Base-by-base conservation (phyloP, 371 early-diverging fungal species). In the Lichtheimia ornata region DNA sequence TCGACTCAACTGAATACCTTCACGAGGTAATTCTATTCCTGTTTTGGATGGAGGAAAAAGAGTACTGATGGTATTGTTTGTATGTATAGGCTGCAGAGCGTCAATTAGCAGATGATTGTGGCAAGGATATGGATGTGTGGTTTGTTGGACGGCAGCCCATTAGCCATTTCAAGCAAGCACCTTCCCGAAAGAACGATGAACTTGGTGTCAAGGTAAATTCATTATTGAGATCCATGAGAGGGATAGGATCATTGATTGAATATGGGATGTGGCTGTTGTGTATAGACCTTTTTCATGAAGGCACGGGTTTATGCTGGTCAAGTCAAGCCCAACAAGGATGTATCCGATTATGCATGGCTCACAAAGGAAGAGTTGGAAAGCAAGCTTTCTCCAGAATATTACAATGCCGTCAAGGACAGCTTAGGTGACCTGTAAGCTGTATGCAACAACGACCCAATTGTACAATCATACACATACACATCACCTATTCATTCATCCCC, bases 291-390 rank as follows among this genome's bases (percentile, higher is more conserved):
- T 74, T 94, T 89, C 70, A 88, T 96, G 88, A 93, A 94, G 73
- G 94, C 90, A 4, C 91, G 93, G 61, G 85, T 94, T 55, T 85
- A 89, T 58, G 84, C 91, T 18, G 96, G 96, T 25, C 88, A 90
- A 71, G 88, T 80, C 49, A 76, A 80, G 40, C 75, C 80, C 5
- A 76, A 81, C 59, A 71, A 82, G 50, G 79, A 83, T 55, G 69
- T 88, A 14, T 69, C 69, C n/a, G 91, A 93, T 62, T 90, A 84
- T 74, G 94, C 91, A 65, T 96, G 97, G 97, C 82, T 91, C 44
- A 94, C 92, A 53, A 91, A 91, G 70, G 87, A 92, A 53, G 97
- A 95, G 73, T 71, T 94, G 62, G 74, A 81, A 64, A 68, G 79
- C 22, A 81, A 82, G 56, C 83, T 94, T 47, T 57, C 81, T n/a